Conservation (phyloP, 2,329 filamentous ascomycete genomes). For the Aspergillus ochraceus region DNA sequence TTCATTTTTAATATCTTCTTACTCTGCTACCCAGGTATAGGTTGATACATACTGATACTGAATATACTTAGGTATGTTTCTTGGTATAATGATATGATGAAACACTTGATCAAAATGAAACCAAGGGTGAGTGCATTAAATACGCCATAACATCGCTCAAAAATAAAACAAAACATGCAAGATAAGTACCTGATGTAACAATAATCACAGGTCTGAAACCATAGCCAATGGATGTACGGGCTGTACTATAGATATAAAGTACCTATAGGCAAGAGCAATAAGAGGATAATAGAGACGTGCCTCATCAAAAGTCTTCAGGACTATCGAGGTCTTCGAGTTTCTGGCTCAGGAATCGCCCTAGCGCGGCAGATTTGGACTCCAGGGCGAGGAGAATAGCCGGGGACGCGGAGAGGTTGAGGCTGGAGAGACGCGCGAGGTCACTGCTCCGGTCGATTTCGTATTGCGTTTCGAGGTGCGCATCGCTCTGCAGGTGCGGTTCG, state of each 20-base stretch:
- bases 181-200: too few relatives aligned
- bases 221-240: not conserved
- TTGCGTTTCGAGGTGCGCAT: slow-evolving; percentile 35
- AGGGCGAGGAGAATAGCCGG: slow-evolving; percentile 41
- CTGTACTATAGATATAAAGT: not conserved
- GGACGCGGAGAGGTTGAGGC: slow-evolving; percentile 40
- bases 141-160: not conserved
- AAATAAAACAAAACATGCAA: not conserved
- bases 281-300: not conserved
- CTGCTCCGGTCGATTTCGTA: slow-evolving; percentile 42
- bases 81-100: too few relatives aligned
- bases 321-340: slow-evolving; percentile 43
- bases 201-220: not conserved
- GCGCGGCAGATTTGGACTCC: slow-evolving; percentile 44
- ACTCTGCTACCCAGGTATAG: too few relatives aligned
- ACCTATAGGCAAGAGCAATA: not conserved
- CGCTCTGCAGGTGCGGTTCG: slow-evolving; percentile 16
- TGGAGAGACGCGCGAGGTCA: slow-evolving; percentile 40
- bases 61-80: too few relatives aligned
- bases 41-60: too few relatives aligned
- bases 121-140: not conserved
- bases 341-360: slow-evolving; percentile 41
- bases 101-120: not conserved
- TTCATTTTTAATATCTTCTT: not conserved
- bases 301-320: slow-evolving; percentile 41